phyloP scores from a whole-genome alignment of 2,329 filamentous ascomycete genomes.

The Rutstroemia sydowiana region DNA sequence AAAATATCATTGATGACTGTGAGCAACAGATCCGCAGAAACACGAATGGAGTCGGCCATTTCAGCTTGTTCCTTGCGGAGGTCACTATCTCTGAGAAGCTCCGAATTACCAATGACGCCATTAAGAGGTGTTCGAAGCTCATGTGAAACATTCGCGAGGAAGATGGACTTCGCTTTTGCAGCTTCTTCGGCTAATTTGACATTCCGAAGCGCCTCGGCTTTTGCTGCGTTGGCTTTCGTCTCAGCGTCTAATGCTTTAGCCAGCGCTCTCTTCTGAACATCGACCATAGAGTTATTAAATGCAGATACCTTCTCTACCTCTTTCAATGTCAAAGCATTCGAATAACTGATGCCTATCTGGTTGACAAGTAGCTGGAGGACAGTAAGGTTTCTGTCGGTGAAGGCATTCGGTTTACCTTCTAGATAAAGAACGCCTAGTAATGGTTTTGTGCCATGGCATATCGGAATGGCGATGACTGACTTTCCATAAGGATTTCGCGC shows the following conservation, averaged over 20 bases:
- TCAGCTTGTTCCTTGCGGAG: slow-evolving; percentile 72
- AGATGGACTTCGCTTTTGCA: slow-evolving; percentile 75
- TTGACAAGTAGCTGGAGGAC: slow-evolving; percentile 67
- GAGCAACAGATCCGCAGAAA: slow-evolving; percentile 78
- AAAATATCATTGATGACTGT: slow-evolving; percentile 96
- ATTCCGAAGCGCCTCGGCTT: slow-evolving; percentile 69
- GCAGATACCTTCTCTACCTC: slow-evolving; percentile 70
- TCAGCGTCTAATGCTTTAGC: slow-evolving; percentile 66
- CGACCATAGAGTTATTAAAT: slow-evolving; percentile 71
- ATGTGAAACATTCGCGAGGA: slow-evolving; percentile 73
- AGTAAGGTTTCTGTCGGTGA: slow-evolving; percentile 65
- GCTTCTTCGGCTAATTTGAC: slow-evolving; percentile 78
- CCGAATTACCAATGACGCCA: slow-evolving; percentile 82
- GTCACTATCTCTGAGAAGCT: slow-evolving; percentile 69
- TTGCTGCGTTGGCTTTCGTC: slow-evolving; percentile 67
- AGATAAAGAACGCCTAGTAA: slow-evolving; percentile 70
- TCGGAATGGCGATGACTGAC: slow-evolving; percentile 73
- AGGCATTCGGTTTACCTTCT: slow-evolving; percentile 66
- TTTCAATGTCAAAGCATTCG: slow-evolving; percentile 60
- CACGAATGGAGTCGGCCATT: slow-evolving; percentile 79
- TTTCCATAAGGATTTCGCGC: slow-evolving; percentile 61
- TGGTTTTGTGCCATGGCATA: slow-evolving; percentile 62
- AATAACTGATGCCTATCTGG: slow-evolving; percentile 68
- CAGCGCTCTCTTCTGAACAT: slow-evolving; percentile 66
- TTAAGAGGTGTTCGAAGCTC: slow-evolving; percentile 78